Conservation (phyloP, 2,329 filamentous ascomycete species). For the Mycosphaerella arachidis region DNA sequence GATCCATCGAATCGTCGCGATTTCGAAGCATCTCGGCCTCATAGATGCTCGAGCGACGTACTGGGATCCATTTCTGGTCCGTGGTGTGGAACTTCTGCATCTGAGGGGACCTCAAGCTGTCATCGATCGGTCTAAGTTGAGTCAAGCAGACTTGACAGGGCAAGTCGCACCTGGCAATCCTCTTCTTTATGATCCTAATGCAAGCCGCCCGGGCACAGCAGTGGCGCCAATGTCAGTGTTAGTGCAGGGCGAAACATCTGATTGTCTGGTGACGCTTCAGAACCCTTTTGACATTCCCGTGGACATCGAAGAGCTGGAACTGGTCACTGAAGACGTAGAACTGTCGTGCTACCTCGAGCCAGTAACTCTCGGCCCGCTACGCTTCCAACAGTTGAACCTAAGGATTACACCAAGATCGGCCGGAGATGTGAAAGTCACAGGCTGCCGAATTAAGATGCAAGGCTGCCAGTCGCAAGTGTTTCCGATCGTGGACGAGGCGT, state of each 20-base stretch:
- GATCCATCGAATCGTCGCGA: constrained; percentile 74
- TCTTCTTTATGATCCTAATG: constrained; percentile 92
- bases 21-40: constrained; percentile 72
- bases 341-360: constrained; percentile 64
- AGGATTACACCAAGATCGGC: constrained; percentile 61
- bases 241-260: constrained; percentile 71
- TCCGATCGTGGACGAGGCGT: constrained; percentile 73
- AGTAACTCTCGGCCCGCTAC: constrained; percentile 71
- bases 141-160: constrained; percentile 10
- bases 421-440: constrained; percentile 69
- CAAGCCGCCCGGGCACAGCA: constrained; percentile 58
- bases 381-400: constrained; percentile 73
- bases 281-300: constrained; percentile 93
- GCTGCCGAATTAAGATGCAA: constrained; percentile 72
- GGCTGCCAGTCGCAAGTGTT: constrained; percentile 81
- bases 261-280: constrained; percentile 78
- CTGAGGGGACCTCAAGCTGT: constrained; percentile 17
- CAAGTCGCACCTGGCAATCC: constrained; percentile 54
- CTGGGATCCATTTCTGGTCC: constrained; percentile 93
- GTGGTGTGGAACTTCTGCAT: constrained; percentile 66
- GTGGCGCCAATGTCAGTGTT: constrained; percentile 58
- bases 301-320: constrained; percentile 73
- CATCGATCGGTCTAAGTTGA: constrained; percentile 21
- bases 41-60: constrained; percentile 72
- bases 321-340: constrained; percentile 68